Conservation (phyloP, 495 filamentous ascomycete genomes). For the Neurospora pannonica region DNA sequence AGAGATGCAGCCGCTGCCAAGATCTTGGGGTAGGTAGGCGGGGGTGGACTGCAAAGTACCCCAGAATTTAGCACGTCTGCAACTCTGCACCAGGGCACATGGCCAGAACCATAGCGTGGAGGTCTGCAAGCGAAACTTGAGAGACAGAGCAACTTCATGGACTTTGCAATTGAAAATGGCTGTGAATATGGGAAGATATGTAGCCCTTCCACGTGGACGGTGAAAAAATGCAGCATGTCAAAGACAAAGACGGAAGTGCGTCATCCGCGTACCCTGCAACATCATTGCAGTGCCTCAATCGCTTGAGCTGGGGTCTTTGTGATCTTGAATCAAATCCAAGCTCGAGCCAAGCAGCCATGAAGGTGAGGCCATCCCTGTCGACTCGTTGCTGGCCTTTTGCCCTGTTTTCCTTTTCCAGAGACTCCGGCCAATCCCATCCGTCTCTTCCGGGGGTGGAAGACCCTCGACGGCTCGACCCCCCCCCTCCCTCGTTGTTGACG, state of each 20-base stretch:
- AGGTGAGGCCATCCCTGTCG: neutral
- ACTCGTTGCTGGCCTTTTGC: neutral
- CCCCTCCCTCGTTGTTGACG: neutral
- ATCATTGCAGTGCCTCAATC: neutral
- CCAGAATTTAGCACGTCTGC: neutral
- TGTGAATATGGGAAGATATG: neutral
- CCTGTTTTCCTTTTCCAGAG: neutral
- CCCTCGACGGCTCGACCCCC: neutral
- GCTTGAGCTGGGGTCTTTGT: neutral
- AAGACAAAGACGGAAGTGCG: neutral
- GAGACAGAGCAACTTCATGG: neutral
- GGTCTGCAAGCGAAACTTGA: neutral
- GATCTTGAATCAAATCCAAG: neutral
- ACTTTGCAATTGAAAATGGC: neutral
- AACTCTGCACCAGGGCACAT: neutral
- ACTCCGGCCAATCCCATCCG: neutral
- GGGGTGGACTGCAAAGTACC: neutral
- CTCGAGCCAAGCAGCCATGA: neutral
- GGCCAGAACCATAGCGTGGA: neutral
- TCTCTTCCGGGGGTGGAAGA: neutral
- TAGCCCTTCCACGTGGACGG: neutral
- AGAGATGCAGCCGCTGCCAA: neutral
- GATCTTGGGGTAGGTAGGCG: neutral
- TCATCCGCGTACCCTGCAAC: neutral
- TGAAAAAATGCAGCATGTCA: neutral